These are phyloP conservation scores for Penicillium lividum DNA, from an alignment of 495 filamentous ascomycete genomes.

Conservation along the genomic window DNA sequence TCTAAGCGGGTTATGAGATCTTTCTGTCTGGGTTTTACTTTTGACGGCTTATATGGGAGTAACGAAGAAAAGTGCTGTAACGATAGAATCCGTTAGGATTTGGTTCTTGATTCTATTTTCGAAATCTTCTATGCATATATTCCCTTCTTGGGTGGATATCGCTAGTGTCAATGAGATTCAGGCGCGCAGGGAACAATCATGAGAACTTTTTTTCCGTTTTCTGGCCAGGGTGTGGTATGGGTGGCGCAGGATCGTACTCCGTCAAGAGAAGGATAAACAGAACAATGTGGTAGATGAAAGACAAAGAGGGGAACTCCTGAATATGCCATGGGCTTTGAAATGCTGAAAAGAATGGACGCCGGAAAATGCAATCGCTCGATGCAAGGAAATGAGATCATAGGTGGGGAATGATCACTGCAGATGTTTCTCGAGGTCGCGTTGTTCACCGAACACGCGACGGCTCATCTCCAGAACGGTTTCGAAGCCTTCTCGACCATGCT, in stretches of 20 bases:
- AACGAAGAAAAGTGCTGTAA: background rate
- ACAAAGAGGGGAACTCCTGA: constrained; percentile 29
- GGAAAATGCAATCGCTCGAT: constrained; percentile 41
- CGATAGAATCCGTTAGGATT: background rate
- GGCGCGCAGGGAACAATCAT: constrained; percentile 17
- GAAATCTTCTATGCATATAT: constrained; percentile 18
- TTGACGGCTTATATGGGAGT: background rate
- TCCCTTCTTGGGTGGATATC: constrained; percentile 12
- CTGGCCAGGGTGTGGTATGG: constrained; percentile 17
- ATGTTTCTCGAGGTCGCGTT: constrained; percentile 63
- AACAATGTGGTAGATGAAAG: background rate
- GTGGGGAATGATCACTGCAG: background rate
- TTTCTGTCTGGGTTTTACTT: background rate
- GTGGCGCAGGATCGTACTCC: constrained; percentile 12
- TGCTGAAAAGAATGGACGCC: constrained; percentile 36
- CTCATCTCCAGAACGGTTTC: constrained; percentile 94
- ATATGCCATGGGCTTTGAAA: constrained; percentile 32
- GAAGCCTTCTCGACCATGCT: constrained; percentile 86
- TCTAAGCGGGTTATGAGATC: constrained; percentile 2
- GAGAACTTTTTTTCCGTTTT: constrained; percentile 21
- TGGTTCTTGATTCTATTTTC: background rate
- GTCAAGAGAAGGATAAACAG: background rate
- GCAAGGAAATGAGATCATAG: constrained; percentile 10
- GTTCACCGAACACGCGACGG: constrained; percentile 86
- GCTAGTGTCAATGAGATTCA: constrained; percentile 7